phyloP scores from a whole-genome alignment of 2,329 filamentous ascomycete genomes.

The Calonectria crousiana region DNA sequence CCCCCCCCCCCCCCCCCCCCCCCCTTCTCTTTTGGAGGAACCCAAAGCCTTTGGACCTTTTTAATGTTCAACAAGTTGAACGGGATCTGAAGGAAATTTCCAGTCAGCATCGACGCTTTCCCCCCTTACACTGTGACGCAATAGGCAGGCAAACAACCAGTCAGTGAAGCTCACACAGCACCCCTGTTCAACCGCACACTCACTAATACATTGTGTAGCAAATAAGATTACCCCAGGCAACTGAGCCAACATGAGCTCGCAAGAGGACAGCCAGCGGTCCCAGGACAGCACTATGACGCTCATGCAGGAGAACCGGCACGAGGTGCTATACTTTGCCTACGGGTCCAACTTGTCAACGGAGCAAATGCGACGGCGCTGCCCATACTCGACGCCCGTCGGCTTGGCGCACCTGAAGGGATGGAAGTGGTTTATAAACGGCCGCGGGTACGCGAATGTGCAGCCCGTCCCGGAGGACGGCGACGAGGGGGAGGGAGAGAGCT shows the following conservation, averaged over 20 bases:
- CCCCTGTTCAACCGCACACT: not conserved
- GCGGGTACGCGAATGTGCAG: conserved; percentile 78
- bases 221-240: not conserved
- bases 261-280: conserved; percentile 49
- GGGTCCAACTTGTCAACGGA: conserved; percentile 76
- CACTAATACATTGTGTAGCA: not conserved
- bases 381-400: conserved; percentile 65
- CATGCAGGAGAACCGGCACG: conserved; percentile 50
- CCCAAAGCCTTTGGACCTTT: not conserved
- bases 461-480: conserved; percentile 34
- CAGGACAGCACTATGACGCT: conserved; percentile 52
- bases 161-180: not conserved
- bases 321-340: conserved; percentile 75
- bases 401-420: conserved; percentile 69
- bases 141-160: not conserved
- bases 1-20: conserved; percentile 21
- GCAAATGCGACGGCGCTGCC: conserved; percentile 75
- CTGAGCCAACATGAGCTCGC: conserved; percentile 41
- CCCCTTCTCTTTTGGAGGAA: not conserved
- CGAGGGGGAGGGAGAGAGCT: conserved; percentile 8
- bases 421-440: conserved; percentile 74
- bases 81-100: not conserved
- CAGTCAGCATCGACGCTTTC: not conserved
- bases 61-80: not conserved
- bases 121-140: not conserved